Evolutionary conservation across 805 yeast species (phyloP), one percentile per base, ranked within the genome.

Genomic region (Hanseniaspora clermontiae): DNA sequence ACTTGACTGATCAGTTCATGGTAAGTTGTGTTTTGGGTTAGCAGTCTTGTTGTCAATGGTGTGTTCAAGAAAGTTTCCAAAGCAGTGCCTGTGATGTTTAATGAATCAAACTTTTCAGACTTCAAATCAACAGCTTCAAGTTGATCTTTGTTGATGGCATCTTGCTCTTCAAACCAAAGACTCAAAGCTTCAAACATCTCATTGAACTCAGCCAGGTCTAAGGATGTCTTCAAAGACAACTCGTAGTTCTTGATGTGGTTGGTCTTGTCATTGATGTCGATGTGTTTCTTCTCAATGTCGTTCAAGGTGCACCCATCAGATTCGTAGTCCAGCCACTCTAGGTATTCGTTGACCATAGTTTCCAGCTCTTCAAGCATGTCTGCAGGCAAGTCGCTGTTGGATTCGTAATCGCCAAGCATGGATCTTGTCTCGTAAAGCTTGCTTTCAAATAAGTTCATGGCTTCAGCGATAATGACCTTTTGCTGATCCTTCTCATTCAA

Each of bases 291-390:
- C 20, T 68, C 65, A 29, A 80, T 66, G 1, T 71, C 77, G 24
- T 70, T 65, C 12, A 69, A 60, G 1, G 85, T 77, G 24, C 70
- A 72, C 5, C 53, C 46, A 55, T 78, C 84, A 39, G 87, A 75
- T 17, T 81, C 88, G 62, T 78, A 80, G 51, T 87, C 95, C 40
- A 88, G 70, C 95, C 95, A 87, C 58, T 84, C 91, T 48, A 85
- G 69, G 29, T 73, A 69, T 11, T 78, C 81, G 15, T 71, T 57
- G 5, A 83, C 77, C 6, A 71, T 59, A 0, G 62, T 57, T 1
- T 70, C 60, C 10, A 76, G 68, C 34, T 66, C 61, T 5, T 71
- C 74, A 6, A 78, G 59, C 40, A 73, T 70, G 0, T 66, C 62
- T 5, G 67, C 63, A 9, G 79, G 78, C 0, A 76, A 72, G 47